A percentile compares a stretch with the other conserved stretches of the same genome.
phyloP scores from a whole-genome alignment of 1,284 basidiomycete species.

The Mycena sp. region DNA sequence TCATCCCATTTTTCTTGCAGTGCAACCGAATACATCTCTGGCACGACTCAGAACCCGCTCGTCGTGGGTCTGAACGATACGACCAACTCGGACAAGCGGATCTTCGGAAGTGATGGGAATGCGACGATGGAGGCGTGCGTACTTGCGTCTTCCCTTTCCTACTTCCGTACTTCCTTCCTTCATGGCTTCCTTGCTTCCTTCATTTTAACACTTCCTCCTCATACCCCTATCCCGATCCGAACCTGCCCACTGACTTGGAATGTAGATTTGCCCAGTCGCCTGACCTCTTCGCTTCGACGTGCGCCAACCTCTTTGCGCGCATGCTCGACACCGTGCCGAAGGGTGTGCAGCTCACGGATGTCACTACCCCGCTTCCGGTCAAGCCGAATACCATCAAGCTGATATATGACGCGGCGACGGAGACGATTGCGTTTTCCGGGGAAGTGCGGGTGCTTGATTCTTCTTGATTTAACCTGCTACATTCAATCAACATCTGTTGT shows the following conservation, averaged over 20 bases:
- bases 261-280: conserved; percentile 15
- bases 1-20: conserved; percentile 29
- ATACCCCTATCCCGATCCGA: neutral
- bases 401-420: neutral
- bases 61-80: conserved; percentile 47
- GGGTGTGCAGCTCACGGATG: conserved; percentile 18
- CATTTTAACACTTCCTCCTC: neutral
- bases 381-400: conserved; percentile 9
- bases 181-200: neutral
- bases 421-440: conserved; percentile 4
- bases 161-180: neutral
- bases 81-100: conserved; percentile 28
- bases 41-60: conserved; percentile 46
- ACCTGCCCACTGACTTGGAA: neutral
- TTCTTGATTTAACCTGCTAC: neutral
- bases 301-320: conserved; percentile 14
- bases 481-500: neutral
- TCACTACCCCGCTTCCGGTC: conserved; percentile 17
- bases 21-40: conserved; percentile 48
- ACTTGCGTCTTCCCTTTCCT: neutral
- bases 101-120: conserved; percentile 49
- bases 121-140: conserved; percentile 39
- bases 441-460: conserved; percentile 15
- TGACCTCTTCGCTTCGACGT: conserved; percentile 12
- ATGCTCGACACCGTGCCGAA: conserved; percentile 25